A percentile compares a stretch with the other conserved stretches of the same genome.
Evolutionary conservation across 805 yeast genomes (phyloP).

Genomic region (Wickerhamiella bombiphila): DNA sequence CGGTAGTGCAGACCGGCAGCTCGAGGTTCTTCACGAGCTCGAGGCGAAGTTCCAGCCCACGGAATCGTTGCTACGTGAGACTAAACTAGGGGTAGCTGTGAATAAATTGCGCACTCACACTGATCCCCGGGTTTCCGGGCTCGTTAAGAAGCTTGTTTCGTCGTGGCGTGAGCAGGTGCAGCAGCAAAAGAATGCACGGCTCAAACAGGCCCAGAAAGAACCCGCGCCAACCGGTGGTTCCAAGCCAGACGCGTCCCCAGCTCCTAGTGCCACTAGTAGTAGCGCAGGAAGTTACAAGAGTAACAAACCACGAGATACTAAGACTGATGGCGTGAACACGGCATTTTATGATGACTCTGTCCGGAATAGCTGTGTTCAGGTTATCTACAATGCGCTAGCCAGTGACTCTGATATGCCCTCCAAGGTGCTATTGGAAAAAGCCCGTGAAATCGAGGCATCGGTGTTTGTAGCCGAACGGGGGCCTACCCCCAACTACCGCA

Average conservation of each 20-base stretch:
- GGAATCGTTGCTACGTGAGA: slow-evolving; percentile 73
- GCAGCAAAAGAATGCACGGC: slow-evolving; percentile 19
- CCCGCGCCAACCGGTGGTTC: background rate
- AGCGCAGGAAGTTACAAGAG: slow-evolving; percentile 8
- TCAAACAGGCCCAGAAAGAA: slow-evolving; percentile 2
- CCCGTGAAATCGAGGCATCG: slow-evolving; percentile 59
- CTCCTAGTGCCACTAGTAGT: background rate
- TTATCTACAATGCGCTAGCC: slow-evolving; percentile 79
- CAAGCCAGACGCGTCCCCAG: too few species aligned
- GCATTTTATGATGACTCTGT: slow-evolving; percentile 58
- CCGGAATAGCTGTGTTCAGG: slow-evolving; percentile 71
- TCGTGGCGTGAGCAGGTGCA: slow-evolving; percentile 82
- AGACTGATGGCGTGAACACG: slow-evolving; percentile 65
- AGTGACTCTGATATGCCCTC: slow-evolving; percentile 53
- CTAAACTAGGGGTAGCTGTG: slow-evolving; percentile 94
- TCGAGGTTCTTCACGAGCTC: slow-evolving; percentile 50
- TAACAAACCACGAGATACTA: slow-evolving; percentile 55
- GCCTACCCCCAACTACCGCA: slow-evolving; percentile 49
- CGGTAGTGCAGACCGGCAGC: slow-evolving; percentile 44
- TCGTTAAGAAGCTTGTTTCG: slow-evolving; percentile 72
- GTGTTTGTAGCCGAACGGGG: slow-evolving; percentile 46
- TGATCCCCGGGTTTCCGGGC: slow-evolving; percentile 41
- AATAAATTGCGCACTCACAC: slow-evolving; percentile 68
- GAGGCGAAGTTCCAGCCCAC: slow-evolving; percentile 68
- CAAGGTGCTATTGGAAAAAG: slow-evolving; percentile 43